Evolutionary conservation across 2,329 filamentous ascomycete genomes (phyloP).

Genomic region (Cytospora chrysosperma): DNA sequence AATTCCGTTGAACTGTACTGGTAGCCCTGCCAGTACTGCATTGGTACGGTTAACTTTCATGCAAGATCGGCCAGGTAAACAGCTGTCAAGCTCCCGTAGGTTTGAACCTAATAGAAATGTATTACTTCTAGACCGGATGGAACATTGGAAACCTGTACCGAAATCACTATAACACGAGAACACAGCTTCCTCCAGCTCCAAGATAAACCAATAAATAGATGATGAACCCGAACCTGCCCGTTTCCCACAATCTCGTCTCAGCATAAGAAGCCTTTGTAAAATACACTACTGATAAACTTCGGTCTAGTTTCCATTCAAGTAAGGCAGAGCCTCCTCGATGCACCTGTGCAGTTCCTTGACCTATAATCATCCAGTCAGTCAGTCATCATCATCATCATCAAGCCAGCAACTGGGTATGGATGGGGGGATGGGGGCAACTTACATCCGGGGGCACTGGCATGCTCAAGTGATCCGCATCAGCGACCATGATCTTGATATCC

Average conservation of each 20-base stretch:
- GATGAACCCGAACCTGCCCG: not conserved
- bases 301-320: constrained; percentile 10
- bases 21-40: too few relatives aligned
- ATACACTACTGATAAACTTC: not conserved
- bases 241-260: not conserved
- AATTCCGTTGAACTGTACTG: too few relatives aligned
- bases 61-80: too few relatives aligned
- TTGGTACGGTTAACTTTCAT: too few relatives aligned
- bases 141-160: not conserved
- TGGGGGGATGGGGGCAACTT: not conserved
- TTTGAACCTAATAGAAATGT: too few relatives aligned
- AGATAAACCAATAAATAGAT: not conserved
- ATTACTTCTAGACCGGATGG: not conserved
- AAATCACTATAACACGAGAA: not conserved
- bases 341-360: constrained; percentile 14
- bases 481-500: constrained; percentile 18
- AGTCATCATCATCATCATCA: too few relatives aligned
- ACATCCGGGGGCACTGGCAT: constrained; percentile 23
- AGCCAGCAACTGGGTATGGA: too few relatives aligned
- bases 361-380: not conserved
- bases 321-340: constrained; percentile 15
- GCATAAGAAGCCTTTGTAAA: not conserved
- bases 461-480: constrained; percentile 18
- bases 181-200: not conserved
- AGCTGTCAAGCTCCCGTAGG: too few relatives aligned